Conservation (phyloP, 306 rosid species). For the Acacia confusa region DNA sequence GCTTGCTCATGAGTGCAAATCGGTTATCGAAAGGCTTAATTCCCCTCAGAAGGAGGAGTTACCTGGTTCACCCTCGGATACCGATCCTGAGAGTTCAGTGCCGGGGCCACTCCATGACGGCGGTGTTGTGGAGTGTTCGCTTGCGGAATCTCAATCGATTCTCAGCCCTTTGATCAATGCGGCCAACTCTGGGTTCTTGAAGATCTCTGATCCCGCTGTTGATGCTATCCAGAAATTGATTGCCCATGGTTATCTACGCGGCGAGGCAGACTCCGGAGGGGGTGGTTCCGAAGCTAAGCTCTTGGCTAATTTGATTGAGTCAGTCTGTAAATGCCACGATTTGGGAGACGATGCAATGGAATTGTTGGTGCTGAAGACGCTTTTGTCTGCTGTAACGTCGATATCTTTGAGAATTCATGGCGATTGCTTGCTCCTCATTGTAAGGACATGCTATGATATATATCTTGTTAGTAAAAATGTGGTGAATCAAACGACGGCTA, state of each 20-base stretch:
- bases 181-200: constrained; percentile 68
- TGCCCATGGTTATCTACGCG: constrained; percentile 84
- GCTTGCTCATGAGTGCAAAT: constrained; percentile 91
- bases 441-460: constrained; percentile 91
- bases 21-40: constrained; percentile 69
- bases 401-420: constrained; percentile 92
- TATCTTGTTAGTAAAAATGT: constrained; percentile 79
- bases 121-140: constrained; percentile 70
- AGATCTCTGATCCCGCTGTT: constrained; percentile 97
- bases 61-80: constrained; percentile 42
- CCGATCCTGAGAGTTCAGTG: constrained; percentile 50
- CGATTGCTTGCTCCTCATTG: constrained; percentile 85
- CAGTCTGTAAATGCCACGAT: constrained; percentile 90
- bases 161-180: constrained; percentile 87
- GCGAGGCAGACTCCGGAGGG: constrained; percentile 80
- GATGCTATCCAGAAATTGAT: constrained; percentile 91
- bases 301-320: constrained; percentile 72
- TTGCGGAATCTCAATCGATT: constrained; percentile 75
- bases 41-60: constrained; percentile 36
- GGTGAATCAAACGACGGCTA: constrained; percentile 96
- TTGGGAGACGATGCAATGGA: constrained; percentile 89
- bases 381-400: constrained; percentile 91
- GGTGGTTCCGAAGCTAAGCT: constrained; percentile 66
- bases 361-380: constrained; percentile 74
- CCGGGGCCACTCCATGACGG: constrained; percentile 95